phyloP scores from a whole-genome alignment of 257 asterid species.

The Nicotiana tabacum region DNA sequence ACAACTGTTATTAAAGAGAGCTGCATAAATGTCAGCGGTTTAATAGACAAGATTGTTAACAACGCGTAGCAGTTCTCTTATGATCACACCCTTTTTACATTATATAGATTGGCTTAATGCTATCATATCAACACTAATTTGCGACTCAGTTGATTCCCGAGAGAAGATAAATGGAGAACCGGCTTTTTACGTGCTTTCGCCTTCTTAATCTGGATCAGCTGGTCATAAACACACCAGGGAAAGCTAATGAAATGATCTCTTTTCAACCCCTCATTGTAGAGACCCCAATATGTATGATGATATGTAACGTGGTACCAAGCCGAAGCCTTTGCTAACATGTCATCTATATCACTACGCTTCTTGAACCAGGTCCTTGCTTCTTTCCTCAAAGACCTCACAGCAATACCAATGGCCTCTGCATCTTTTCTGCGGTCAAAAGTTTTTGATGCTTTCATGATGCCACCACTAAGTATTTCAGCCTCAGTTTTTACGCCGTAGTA shows the following conservation, averaged over 20 bases:
- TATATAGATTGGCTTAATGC: neutral
- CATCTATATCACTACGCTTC: conserved; percentile 41
- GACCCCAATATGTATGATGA: conserved; percentile 60
- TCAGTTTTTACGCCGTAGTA: conserved; percentile 77
- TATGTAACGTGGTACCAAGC: conserved; percentile 90
- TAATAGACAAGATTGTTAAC: neutral
- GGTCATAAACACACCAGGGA: conserved; percentile 82
- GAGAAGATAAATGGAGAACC: conserved; percentile 19
- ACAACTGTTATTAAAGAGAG: neutral
- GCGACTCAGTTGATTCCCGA: conserved; percentile 14
- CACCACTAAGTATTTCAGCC: conserved; percentile 80
- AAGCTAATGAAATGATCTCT: conserved; percentile 74
- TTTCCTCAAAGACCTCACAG: conserved; percentile 65
- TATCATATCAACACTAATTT: conserved; percentile 24
- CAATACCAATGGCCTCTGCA: conserved; percentile 61
- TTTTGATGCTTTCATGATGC: conserved; percentile 58
- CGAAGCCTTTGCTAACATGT: conserved; percentile 62
- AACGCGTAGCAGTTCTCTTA: neutral
- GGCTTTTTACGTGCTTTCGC: conserved; percentile 12
- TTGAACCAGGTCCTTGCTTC: conserved; percentile 72
- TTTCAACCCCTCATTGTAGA: conserved; percentile 48
- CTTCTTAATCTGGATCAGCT: conserved; percentile 62
- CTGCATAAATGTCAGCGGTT: neutral
- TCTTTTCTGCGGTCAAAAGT: conserved; percentile 74
- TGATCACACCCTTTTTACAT: neutral